Evolutionary conservation across 2,329 filamentous ascomycete genomes (phyloP).

Genomic region (Teratosphaeriaceae sp.): DNA sequence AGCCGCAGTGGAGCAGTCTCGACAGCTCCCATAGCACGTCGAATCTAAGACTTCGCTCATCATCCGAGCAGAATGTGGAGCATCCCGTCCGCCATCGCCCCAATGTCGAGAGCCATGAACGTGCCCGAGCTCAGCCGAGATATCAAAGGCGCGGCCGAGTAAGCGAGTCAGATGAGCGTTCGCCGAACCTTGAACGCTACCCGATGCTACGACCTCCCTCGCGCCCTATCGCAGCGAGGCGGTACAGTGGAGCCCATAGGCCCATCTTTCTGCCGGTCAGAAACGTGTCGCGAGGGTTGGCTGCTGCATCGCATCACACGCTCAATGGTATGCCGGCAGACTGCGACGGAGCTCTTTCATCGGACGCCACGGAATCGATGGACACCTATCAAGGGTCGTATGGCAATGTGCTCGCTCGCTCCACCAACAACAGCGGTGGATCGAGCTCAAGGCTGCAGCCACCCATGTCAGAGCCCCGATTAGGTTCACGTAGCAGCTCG

Average conservation of each 20-base stretch:
- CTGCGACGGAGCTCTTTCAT: too few species aligned
- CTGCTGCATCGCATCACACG: not conserved
- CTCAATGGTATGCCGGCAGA: too few species aligned
- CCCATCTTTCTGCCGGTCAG: conserved; percentile 12
- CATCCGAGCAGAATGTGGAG: conserved; percentile 18
- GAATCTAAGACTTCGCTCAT: conserved; percentile 16
- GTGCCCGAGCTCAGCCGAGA: not conserved
- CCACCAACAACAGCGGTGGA: not conserved
- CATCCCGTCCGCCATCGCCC: not conserved
- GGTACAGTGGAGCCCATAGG: conserved; percentile 12
- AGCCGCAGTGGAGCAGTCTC: conserved; percentile 6
- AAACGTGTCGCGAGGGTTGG: conserved; percentile 8
- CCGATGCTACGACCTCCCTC: conserved; percentile 13
- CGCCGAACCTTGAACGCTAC: conserved; percentile 18
- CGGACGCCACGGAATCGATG: too few species aligned
- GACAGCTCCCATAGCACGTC: conserved; percentile 11
- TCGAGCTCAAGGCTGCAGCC: not conserved
- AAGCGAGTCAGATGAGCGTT: conserved; percentile 12
- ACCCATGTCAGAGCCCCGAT: not conserved
- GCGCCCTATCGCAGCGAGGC: conserved; percentile 8
- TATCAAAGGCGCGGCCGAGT: conserved; percentile 13
- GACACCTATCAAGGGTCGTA: too few species aligned
- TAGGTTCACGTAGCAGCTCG: conserved; percentile 14
- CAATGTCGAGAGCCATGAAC: too few species aligned
- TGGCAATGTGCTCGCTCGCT: too few species aligned